phyloP scores from a whole-genome alignment of 106 monocot genomes.

The Apostasia shenzhenica region DNA sequence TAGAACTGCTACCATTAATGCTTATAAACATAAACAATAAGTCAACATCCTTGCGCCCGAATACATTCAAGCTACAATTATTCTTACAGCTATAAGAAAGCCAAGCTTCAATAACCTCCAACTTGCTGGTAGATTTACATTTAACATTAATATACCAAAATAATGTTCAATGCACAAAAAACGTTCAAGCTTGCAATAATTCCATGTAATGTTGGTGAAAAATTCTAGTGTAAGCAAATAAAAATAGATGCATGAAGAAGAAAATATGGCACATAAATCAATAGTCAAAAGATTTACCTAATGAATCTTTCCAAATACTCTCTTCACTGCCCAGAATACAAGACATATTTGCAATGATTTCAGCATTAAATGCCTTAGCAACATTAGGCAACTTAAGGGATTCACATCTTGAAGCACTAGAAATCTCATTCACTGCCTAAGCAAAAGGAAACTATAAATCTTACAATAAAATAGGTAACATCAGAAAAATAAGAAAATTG shows the following conservation, averaged over 20 bases:
- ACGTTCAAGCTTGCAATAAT: too few species aligned
- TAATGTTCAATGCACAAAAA: too few species aligned
- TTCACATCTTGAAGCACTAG: constrained; percentile 60
- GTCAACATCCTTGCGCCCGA: too few species aligned
- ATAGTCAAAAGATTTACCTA: neutral
- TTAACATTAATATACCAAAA: too few species aligned
- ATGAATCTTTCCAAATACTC: constrained; percentile 1
- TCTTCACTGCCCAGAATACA: constrained; percentile 3
- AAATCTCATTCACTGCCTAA: constrained; percentile 81
- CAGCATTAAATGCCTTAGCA: constrained; percentile 32
- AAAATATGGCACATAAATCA: neutral
- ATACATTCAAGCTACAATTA: too few species aligned
- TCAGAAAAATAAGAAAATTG: too few species aligned
- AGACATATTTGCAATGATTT: constrained; percentile 26
- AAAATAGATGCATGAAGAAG: neutral
- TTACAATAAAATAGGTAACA: neutral
- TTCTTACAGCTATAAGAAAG: too few species aligned
- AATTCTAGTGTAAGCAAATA: neutral
- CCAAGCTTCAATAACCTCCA: too few species aligned
- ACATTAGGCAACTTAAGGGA: constrained; percentile 32
- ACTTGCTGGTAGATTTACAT: too few species aligned
- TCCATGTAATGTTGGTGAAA: too few species aligned
- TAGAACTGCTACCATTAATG: too few species aligned
- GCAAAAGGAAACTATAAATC: constrained; percentile 3
- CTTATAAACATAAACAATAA: too few species aligned